A percentile compares a stretch with the other conserved stretches of the same genome.
Evolutionary conservation across 768 basidiomycete species (phyloP).

Genomic region (Mycena crocata): DNA sequence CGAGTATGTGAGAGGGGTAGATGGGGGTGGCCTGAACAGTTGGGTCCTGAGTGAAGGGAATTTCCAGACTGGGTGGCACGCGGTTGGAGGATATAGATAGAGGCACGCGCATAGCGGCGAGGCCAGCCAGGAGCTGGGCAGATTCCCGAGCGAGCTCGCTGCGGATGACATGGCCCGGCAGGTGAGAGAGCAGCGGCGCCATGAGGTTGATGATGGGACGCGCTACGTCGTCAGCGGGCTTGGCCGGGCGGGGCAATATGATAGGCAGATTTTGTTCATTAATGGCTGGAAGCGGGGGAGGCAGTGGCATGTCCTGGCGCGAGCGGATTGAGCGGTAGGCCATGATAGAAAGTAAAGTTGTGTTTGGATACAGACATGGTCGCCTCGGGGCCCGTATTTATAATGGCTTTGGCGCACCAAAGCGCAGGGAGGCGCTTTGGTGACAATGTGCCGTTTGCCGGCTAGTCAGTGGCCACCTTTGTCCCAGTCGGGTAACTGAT

Average conservation of each 20-base stretch:
- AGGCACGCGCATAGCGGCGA: conserved; percentile 7
- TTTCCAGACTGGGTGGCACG: not conserved
- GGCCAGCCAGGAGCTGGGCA: not conserved
- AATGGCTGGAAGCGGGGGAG: no score
- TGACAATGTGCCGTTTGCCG: not conserved
- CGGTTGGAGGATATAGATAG: not conserved
- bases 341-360: not conserved
- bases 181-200: conserved; percentile 53
- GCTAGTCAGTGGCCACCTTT: not conserved
- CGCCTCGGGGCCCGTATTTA: not conserved
- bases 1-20: conserved; percentile 21
- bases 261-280: not conserved
- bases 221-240: conserved; percentile 44
- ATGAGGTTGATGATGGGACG: conserved; percentile 52
- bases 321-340: no score
- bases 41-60: not conserved
- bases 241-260: not conserved
- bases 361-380: not conserved
- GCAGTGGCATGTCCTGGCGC: no score
- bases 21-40: not conserved
- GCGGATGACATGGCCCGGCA: conserved; percentile 58
- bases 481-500: not conserved
- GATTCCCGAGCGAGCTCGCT: conserved; percentile 25
- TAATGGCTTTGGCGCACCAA: not conserved
- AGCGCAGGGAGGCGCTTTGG: conserved; percentile 11